A percentile compares a stretch with the other conserved stretches of the same genome.
Evolutionary conservation across 352 stramenopile species (phyloP).

Genomic region (Paralagenidium karlingii): DNA sequence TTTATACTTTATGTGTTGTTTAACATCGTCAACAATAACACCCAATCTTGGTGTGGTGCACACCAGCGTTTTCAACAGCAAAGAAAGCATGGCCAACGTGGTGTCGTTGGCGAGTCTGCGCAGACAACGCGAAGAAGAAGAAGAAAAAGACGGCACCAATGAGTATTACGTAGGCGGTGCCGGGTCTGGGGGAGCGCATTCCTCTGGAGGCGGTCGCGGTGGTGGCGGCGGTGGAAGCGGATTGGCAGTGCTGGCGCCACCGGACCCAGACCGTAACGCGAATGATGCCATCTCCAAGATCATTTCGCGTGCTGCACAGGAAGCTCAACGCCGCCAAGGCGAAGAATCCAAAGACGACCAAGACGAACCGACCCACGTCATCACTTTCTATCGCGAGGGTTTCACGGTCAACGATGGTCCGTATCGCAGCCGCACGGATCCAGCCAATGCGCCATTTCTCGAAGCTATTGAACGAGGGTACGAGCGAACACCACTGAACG

Average conservation of each 20-base stretch:
- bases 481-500: neutral
- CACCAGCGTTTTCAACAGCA: too few species aligned
- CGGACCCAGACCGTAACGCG: conserved; percentile 15
- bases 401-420: conserved; percentile 72
- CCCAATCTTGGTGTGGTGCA: too few species aligned
- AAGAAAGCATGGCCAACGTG: conserved; percentile 71
- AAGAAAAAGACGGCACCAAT: conserved; percentile 22
- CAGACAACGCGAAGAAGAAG: conserved; percentile 9
- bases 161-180: conserved; percentile 66
- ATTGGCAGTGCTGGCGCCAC: conserved; percentile 53
- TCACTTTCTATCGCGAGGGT: conserved; percentile 80
- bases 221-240: conserved; percentile 60
- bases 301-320: conserved; percentile 64
- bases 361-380: conserved; percentile 33
- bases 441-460: conserved; percentile 62
- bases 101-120: conserved; percentile 65
- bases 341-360: conserved; percentile 4
- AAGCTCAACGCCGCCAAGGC: conserved; percentile 19
- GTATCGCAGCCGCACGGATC: conserved; percentile 57
- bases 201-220: conserved; percentile 9
- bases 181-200: too few species aligned
- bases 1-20: too few species aligned
- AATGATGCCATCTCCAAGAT: conserved; percentile 64
- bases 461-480: conserved; percentile 67
- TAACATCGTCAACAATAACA: too few species aligned